Conservation (phyloP, 2,329 filamentous ascomycete genomes). For the Aspergillus sp. region DNA sequence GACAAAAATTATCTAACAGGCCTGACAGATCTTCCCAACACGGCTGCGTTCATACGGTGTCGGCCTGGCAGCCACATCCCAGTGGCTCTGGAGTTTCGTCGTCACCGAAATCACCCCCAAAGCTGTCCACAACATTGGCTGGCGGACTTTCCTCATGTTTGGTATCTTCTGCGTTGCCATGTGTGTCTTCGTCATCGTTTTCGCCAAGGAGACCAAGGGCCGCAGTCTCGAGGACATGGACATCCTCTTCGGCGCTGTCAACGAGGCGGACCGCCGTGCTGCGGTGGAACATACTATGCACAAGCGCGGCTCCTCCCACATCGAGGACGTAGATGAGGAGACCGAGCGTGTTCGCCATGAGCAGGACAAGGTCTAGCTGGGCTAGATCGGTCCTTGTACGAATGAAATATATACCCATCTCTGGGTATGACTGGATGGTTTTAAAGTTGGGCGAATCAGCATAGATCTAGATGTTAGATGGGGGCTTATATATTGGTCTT, state of each 20-base stretch:
- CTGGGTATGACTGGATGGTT: neutral
- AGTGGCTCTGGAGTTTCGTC: slow-evolving; percentile 48
- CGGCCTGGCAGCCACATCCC: slow-evolving; percentile 40
- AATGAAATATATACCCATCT: neutral
- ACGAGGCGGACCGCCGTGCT: slow-evolving; percentile 26
- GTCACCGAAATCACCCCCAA: slow-evolving; percentile 45
- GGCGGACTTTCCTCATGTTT: slow-evolving; percentile 47
- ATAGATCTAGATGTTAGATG: slow-evolving; percentile 3
- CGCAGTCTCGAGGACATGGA: slow-evolving; percentile 46
- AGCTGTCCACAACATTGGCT: slow-evolving; percentile 43
- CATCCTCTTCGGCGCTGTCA: slow-evolving; percentile 31
- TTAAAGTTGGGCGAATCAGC: neutral
- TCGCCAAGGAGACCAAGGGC: slow-evolving; percentile 44
- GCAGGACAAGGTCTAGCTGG: slow-evolving; percentile 13
- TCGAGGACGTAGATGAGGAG: slow-evolving; percentile 22
- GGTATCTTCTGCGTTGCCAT: slow-evolving; percentile 43
- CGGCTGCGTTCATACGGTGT: slow-evolving; percentile 45
- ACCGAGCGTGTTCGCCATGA: slow-evolving; percentile 4
- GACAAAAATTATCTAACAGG: neutral
- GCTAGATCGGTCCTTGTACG: neutral
- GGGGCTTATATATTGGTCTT: neutral
- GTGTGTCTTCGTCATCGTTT: slow-evolving; percentile 37
- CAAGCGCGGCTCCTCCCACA: slow-evolving; percentile 27
- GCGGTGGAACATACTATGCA: slow-evolving; percentile 31
- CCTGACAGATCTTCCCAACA: slow-evolving; percentile 40